Conservation (phyloP, 2,329 filamentous ascomycete genomes). For the Helicocarpus griseus region DNA sequence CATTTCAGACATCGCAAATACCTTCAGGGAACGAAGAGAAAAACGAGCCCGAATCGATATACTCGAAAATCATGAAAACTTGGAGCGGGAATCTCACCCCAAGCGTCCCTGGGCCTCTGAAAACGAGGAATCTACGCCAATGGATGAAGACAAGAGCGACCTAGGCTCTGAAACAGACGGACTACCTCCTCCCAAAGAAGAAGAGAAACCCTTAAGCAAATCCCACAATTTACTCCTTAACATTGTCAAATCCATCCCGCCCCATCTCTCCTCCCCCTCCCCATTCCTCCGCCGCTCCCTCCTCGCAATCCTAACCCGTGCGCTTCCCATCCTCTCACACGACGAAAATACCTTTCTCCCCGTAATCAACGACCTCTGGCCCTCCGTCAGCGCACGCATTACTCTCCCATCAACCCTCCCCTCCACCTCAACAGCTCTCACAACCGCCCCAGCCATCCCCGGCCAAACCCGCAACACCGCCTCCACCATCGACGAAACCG, state of each 20-base stretch:
- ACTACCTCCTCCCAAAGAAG: slow-evolving; percentile 28
- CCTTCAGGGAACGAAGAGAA: slow-evolving; percentile 25
- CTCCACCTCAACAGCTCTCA: slow-evolving; percentile 40
- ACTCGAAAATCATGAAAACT: slow-evolving; percentile 12
- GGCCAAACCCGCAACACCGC: slow-evolving; percentile 48
- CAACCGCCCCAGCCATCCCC: slow-evolving; percentile 9
- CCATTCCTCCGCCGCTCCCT: slow-evolving; percentile 68
- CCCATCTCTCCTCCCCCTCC: slow-evolving; percentile 80
- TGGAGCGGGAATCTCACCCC: slow-evolving; percentile 13
- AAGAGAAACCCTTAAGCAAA: slow-evolving; percentile 58
- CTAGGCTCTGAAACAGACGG: slow-evolving; percentile 22
- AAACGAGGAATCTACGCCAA: slow-evolving; percentile 10
- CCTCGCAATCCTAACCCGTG: slow-evolving; percentile 64
- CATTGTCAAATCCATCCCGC: slow-evolving; percentile 74
- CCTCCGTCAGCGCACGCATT: slow-evolving; percentile 49
- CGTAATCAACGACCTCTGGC: slow-evolving; percentile 84
- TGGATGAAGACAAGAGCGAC: slow-evolving; percentile 17
- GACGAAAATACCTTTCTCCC: slow-evolving; percentile 81
- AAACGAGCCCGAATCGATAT: slow-evolving; percentile 21
- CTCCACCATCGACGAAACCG: slow-evolving; percentile 14
- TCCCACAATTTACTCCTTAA: slow-evolving; percentile 73
- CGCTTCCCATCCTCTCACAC: slow-evolving; percentile 59
- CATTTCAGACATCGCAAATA: slow-evolving; percentile 24
- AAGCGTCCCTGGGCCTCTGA: slow-evolving; percentile 19
- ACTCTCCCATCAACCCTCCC: slow-evolving; percentile 39